Evolutionary conservation across 176 grass and related monocot species (phyloP).

Genomic region (Elaeis guineensis): DNA sequence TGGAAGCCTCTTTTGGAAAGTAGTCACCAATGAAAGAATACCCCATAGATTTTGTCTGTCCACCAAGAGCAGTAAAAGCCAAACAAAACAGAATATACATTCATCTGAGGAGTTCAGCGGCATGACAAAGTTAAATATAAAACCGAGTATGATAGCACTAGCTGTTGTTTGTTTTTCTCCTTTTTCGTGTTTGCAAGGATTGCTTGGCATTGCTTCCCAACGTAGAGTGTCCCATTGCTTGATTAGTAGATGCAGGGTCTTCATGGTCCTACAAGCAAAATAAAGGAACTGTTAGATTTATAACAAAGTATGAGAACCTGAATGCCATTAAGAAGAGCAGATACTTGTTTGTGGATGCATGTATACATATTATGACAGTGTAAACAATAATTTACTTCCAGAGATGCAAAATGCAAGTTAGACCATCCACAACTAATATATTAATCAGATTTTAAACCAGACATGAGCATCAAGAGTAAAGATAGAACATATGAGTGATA

Average conservation of each 20-base stretch:
- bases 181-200: slow-evolving; percentile 38
- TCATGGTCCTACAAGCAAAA: slow-evolving; percentile 23
- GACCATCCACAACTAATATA: too few relatives aligned
- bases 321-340: too few relatives aligned
- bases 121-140: not conserved
- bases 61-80: slow-evolving; percentile 6
- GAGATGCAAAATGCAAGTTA: too few relatives aligned
- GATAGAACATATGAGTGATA: too few relatives aligned
- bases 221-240: slow-evolving; percentile 23
- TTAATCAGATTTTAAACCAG: too few relatives aligned
- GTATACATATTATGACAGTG: too few relatives aligned
- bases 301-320: too few relatives aligned
- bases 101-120: slow-evolving; percentile 6
- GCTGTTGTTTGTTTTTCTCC: slow-evolving; percentile 36
- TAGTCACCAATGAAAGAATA: slow-evolving; percentile 39
- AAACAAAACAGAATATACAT: slow-evolving; percentile 44
- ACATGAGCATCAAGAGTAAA: too few relatives aligned
- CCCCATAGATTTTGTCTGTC: slow-evolving; percentile 5
- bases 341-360: too few relatives aligned
- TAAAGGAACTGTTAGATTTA: too few relatives aligned
- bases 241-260: slow-evolving; percentile 18
- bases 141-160: slow-evolving; percentile 8
- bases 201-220: slow-evolving; percentile 8
- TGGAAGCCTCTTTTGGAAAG: slow-evolving; percentile 29
- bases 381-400: too few relatives aligned